A percentile compares a stretch with the other conserved stretches of the same genome.
phyloP scores from a whole-genome alignment of 2,329 filamentous ascomycete genomes.

The Botryosphaeria agaves region DNA sequence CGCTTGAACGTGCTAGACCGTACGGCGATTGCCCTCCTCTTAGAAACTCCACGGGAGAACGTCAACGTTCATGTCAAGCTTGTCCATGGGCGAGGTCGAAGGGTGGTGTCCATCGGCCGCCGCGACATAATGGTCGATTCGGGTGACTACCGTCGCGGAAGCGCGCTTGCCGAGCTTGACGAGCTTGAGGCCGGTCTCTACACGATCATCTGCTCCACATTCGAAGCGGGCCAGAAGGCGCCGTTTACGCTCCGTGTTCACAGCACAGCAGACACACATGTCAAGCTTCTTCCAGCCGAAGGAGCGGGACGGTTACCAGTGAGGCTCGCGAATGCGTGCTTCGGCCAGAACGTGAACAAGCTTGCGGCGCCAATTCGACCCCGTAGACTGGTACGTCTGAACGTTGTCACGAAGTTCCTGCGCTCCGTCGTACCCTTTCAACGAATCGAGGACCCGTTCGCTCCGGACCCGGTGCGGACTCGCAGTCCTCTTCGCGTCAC shows the following conservation, averaged over 20 bases:
- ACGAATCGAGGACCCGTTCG: neutral
- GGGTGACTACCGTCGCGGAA: conserved; percentile 74
- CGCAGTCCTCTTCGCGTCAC: conserved; percentile 46
- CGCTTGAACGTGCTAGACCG: conserved; percentile 39
- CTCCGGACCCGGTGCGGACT: conserved; percentile 11
- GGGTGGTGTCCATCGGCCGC: conserved; percentile 50
- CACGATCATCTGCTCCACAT: conserved; percentile 80
- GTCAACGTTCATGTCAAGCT: conserved; percentile 73
- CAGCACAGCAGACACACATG: conserved; percentile 36
- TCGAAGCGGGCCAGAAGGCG: conserved; percentile 61
- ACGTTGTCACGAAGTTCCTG: conserved; percentile 33
- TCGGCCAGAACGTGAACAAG: conserved; percentile 30
- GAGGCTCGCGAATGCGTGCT: conserved; percentile 36
- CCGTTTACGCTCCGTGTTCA: conserved; percentile 61
- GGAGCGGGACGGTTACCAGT: conserved; percentile 57
- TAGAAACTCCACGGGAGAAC: conserved; percentile 49
- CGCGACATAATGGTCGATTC: conserved; percentile 70
- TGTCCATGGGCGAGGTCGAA: conserved; percentile 57
- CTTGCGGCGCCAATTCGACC: conserved; percentile 34
- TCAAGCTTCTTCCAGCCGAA: conserved; percentile 50
- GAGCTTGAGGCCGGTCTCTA: conserved; percentile 56
- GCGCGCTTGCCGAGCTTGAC: conserved; percentile 48
- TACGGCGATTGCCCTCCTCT: conserved; percentile 52
- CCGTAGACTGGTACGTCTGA: conserved; percentile 42
- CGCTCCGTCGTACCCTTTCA: no score